Percentiles rank a stretch among this genome's conserved stretches.
These are phyloP conservation scores for Zygoascus flipseniorum DNA, from an alignment of 805 yeast species.

Conservation along the genomic window DNA sequence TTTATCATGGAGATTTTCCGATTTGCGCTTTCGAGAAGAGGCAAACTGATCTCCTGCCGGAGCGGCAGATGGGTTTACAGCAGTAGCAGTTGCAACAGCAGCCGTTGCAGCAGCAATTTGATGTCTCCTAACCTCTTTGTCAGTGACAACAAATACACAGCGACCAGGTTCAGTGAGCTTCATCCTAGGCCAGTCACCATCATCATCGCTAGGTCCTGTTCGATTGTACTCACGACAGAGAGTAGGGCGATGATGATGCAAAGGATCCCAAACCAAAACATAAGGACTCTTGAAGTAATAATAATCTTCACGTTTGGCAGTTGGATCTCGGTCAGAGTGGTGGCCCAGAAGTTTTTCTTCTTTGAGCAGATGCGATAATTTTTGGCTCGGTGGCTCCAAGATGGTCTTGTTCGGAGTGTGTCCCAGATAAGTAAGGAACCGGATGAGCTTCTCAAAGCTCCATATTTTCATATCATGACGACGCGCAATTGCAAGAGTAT, in stretches of 20 bases:
- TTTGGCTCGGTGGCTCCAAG: neutral
- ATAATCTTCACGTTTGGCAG: slow-evolving; percentile 75
- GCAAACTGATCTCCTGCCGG: neutral
- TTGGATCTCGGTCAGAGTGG: slow-evolving; percentile 81
- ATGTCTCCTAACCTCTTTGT: slow-evolving; percentile 20
- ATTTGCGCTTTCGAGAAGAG: neutral
- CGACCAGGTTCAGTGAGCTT: slow-evolving; percentile 61
- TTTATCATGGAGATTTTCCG: neutral
- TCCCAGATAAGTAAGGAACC: slow-evolving; percentile 54
- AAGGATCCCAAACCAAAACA: slow-evolving; percentile 70
- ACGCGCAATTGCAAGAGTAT: slow-evolving; percentile 58
- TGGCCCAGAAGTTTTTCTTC: slow-evolving; percentile 85
- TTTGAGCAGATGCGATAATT: slow-evolving; percentile 54
- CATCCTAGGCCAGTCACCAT: slow-evolving; percentile 52
- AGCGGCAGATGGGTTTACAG: neutral
- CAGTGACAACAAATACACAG: slow-evolving; percentile 57
- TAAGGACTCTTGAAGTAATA: slow-evolving; percentile 71
- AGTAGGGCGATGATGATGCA: slow-evolving; percentile 71
- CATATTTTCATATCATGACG: slow-evolving; percentile 68
- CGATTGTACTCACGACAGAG: slow-evolving; percentile 69
- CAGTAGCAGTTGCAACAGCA: slow-evolving; percentile 2
- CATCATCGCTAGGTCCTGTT: slow-evolving; percentile 26
- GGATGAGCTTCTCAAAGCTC: slow-evolving; percentile 75
- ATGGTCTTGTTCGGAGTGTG: slow-evolving; percentile 4
- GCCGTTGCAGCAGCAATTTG: slow-evolving; percentile 14